Evolutionary conservation across 768 basidiomycete species (phyloP), one percentile per base, ranked within the genome.

Genomic region (Tylopilus vinaceipallidus): DNA sequence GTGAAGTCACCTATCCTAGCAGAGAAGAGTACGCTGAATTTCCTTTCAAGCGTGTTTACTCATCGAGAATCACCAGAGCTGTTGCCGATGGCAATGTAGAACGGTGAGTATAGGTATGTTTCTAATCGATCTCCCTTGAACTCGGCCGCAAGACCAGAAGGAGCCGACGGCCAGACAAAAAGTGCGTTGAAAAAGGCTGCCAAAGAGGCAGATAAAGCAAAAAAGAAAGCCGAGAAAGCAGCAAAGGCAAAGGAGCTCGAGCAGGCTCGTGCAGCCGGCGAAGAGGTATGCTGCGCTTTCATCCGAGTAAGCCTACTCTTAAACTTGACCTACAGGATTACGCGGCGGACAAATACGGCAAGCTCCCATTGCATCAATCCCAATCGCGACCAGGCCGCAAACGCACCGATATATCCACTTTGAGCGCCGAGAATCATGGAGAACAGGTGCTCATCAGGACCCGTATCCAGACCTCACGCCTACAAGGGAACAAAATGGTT

Each of bases 401-500:
- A 50, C 82, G 88, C 53, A 75, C 78, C 36, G 76, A 85, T 59
- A 85, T 99, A 56, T 67, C 75, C 17, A 71, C 81, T 16, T 71
- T 98, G 43, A 80, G 78, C 37, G 71, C 79, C 32, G 70, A 72
- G 27, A 74, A 82, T 57, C 81, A 85, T 53, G 92, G 84, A 6
- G 74, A 95, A 63, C 79, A 74, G 6, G 87, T 98, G 43, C 72
- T 91, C 50, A 73, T 98, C 53, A 88, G 95, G 56, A 94, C 93
- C 12, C 83, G 97, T 47, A 77, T 99, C 37, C 92, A 95, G 66
- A 94, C 88, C 14, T 86, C 88, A 23, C 86, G 97, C 47, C 88
- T 90, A 0, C 91, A 97, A 68, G 93, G 91, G 58, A 90, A 82
- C 72, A 99, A 93, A 75, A 93, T 98, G 83, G 89, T 90, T 44